Base-by-base conservation (phyloP, 2,329 filamentous ascomycete genomes). In the Cryphonectria japonica region DNA sequence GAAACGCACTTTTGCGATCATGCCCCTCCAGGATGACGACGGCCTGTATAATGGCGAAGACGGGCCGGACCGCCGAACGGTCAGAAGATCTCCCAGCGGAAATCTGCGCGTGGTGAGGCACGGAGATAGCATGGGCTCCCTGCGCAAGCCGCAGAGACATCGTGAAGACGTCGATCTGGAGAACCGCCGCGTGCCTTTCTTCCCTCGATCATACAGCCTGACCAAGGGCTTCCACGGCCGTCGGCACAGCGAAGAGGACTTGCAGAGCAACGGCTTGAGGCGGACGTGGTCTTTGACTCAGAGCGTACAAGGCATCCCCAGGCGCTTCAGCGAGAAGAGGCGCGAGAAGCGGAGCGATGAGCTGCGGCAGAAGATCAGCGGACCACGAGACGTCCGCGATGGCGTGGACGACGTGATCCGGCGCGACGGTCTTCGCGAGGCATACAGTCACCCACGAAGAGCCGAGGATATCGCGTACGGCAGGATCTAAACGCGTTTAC, bases 1-100 rank as follows among this genome's bases (percentile, higher is more conserved):
- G 80, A 88, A 86, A 79, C 82, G 83, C 50, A 91, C 88, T 0
- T 90, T 91, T 80, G 85, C 88, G 16, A 89, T 91, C 39, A 76
- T 91, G 64, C 88, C 89, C 0, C 74, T 83, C n/a, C 80, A 82
- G 2, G 79, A 83, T 62, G 81, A 84, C 34, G 80, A 82, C 41
- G 76, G 82, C 59, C 78, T 81, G 65, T 76, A 77, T 43, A 69
- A 72, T 3, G 71, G 76, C 29, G 79, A 82, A 19, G 32, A 78
- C 76, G 37, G 77, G 75, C 81, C 83, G 0, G 86, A 90, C 57
- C 85, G 88, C 4, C 84, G 88, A 37, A 90, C 85, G 1, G 89
- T 91, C 72, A 83, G 84, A 62, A 84, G 88, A 66, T 89, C 87
- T 8, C 82, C 86, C 5, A 90, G 88, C 74, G 89, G 89, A 1